Base-by-base conservation (phyloP, 352 stramenopile genomes). In the Globisporangium canariense region DNA sequence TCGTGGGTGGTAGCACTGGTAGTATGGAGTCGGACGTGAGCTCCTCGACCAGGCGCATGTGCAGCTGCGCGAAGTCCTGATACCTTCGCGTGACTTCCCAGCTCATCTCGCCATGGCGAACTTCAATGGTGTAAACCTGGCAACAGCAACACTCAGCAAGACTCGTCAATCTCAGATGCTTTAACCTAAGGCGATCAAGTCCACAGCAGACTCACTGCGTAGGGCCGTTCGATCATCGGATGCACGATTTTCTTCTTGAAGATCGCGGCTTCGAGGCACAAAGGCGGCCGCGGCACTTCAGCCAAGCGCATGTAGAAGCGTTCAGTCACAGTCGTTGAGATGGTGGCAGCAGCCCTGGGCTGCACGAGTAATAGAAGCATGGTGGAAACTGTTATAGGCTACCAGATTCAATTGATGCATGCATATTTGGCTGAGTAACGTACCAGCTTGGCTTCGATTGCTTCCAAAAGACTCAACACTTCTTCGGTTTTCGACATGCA, bases 1-100 rank as follows among this genome's bases (percentile, higher is more conserved):
- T 81, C 20, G 60, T 72, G 3, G 70, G 67, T 14, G 81, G 77
- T 1, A 88, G 61, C 13, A 58, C 16, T 4, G 81, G 77, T 8
- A 87, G 60, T 20, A 56, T 14, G 0, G 3, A 20, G 2, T 49
- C 22, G 8, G 64, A 28, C 4, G 65, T 20, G 14, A 74, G 4
- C 9, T 57, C 50, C 9, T 57, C 50, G 34, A 32, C 47, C 20
- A 85, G 57, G 1, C 67, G 63, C 5, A 38, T 28, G 32, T 88
- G 76, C 0, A 89, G 71, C 22, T 60, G 51, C 4, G 58, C 68
- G 69, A 89, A 89, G 10, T 81, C 74, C 10, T 75, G 68, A 62
- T 78, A 89, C 22, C 81, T 70, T 34, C 75, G 64, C 4, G 70
- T 45, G 30, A 89, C 78, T 36, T 66, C 58, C 81, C 81, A 90